Evolutionary conservation across 306 rosid genomes (phyloP).

Genomic region (Crataegus laevigata): DNA sequence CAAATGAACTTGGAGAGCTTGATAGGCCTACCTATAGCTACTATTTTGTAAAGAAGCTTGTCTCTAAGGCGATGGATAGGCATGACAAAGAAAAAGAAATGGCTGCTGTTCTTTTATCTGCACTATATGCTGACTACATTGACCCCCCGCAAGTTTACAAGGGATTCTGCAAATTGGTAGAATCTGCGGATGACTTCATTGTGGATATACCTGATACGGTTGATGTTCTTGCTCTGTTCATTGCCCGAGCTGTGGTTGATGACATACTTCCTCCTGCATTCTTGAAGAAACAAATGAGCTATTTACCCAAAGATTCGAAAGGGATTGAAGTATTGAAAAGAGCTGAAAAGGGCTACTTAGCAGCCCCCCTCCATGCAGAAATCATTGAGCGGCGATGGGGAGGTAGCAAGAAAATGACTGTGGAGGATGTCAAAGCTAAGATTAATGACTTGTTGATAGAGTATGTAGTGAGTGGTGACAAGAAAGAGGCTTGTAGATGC

Average conservation of each 20-base stretch:
- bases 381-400: constrained; percentile 57
- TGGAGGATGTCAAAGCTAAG: constrained; percentile 56
- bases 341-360: constrained; percentile 55
- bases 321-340: constrained; percentile 50
- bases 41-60: constrained; percentile 62
- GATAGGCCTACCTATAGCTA: constrained; percentile 42
- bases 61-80: constrained; percentile 69
- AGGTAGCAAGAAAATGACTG: constrained; percentile 57
- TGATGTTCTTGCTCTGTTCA: constrained; percentile 60
- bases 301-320: constrained; percentile 37
- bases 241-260: constrained; percentile 73
- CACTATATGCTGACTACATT: constrained; percentile 47
- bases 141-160: constrained; percentile 57
- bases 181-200: constrained; percentile 59
- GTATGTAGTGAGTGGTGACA: constrained; percentile 61
- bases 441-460: constrained; percentile 52
- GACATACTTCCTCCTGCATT: constrained; percentile 76
- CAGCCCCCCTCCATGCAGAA: constrained; percentile 64
- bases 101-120: constrained; percentile 63
- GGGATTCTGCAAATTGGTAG: constrained; percentile 58
- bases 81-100: constrained; percentile 74
- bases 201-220: constrained; percentile 65
- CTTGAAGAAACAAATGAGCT: constrained; percentile 40
- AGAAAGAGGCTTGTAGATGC: constrained; percentile 67
- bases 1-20: constrained; percentile 46